Percentiles rank a stretch among this genome's conserved stretches.
Conservation (phyloP, 306 rosid species). For the Mimosa pudica region DNA sequence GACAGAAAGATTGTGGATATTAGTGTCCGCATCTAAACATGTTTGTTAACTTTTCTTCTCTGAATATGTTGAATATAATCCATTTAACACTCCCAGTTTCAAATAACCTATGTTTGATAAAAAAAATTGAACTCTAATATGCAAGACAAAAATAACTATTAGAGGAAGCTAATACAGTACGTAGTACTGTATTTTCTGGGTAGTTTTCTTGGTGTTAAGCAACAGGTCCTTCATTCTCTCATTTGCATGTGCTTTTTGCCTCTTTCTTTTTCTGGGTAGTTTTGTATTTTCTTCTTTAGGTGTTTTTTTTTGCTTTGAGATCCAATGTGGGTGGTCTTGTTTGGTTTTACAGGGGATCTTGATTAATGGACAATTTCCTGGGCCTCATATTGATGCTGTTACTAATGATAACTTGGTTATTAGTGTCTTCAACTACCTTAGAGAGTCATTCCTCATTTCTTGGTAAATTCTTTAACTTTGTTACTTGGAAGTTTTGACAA, state of each 20-base stretch:
- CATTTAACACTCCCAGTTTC: too few species aligned
- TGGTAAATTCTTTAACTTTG: slow-evolving; percentile 49
- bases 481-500: not conserved
- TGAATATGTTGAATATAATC: too few species aligned
- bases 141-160: too few species aligned
- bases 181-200: too few species aligned
- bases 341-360: slow-evolving; percentile 73
- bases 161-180: too few species aligned
- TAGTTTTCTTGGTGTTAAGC: slow-evolving; percentile 70
- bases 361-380: slow-evolving; percentile 96
- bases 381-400: slow-evolving; percentile 95
- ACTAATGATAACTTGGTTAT: slow-evolving; percentile 90
- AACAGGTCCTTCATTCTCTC: slow-evolving; percentile 55
- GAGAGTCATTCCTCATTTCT: slow-evolving; percentile 86
- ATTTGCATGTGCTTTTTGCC: not conserved
- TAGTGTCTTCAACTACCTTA: slow-evolving; percentile 75
- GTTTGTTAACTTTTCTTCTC: too few species aligned
- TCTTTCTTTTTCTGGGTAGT: not conserved
- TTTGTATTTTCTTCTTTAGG: not conserved
- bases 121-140: too few species aligned
- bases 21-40: too few species aligned
- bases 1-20: too few species aligned
- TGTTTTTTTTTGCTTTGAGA: not conserved
- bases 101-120: too few species aligned
- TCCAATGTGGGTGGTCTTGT: slow-evolving; percentile 21